Conservation (phyloP, 2,329 filamentous ascomycete species). For the Biscogniauxia sp. region DNA sequence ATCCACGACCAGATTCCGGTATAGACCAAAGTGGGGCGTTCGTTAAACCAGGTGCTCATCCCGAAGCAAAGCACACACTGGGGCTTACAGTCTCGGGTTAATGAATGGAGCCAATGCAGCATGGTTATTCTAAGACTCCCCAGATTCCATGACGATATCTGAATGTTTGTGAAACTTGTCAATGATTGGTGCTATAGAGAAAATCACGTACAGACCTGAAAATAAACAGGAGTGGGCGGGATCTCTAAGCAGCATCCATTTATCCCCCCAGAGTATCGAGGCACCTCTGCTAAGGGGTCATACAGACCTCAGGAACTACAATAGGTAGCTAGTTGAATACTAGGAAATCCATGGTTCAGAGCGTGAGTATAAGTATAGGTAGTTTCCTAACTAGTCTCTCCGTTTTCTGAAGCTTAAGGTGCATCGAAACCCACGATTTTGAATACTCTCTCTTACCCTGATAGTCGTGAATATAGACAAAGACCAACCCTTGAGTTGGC, state of each 20-base stretch:
- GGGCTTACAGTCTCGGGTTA: too few species aligned
- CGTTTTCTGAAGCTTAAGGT: background rate
- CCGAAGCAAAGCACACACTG: too few species aligned
- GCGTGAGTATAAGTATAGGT: background rate
- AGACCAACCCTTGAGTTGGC: background rate
- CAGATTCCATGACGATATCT: background rate
- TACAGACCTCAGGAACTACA: background rate
- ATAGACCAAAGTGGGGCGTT: too few species aligned
- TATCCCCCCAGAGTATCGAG: too few species aligned
- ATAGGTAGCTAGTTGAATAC: background rate
- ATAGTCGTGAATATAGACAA: background rate
- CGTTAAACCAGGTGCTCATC: too few species aligned
- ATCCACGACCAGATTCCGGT: too few species aligned
- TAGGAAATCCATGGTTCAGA: background rate
- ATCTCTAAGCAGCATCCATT: background rate
- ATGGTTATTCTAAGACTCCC: background rate
- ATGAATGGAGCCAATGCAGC: too few species aligned
- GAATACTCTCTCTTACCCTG: background rate
- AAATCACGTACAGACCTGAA: background rate
- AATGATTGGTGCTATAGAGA: background rate
- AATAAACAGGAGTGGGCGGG: background rate
- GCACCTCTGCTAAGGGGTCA: background rate
- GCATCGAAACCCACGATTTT: background rate
- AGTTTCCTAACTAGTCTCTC: background rate
- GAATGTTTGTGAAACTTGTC: background rate